phyloP scores from a whole-genome alignment of 1,139 yeast species.

The Geotrichum carabidarum region DNA sequence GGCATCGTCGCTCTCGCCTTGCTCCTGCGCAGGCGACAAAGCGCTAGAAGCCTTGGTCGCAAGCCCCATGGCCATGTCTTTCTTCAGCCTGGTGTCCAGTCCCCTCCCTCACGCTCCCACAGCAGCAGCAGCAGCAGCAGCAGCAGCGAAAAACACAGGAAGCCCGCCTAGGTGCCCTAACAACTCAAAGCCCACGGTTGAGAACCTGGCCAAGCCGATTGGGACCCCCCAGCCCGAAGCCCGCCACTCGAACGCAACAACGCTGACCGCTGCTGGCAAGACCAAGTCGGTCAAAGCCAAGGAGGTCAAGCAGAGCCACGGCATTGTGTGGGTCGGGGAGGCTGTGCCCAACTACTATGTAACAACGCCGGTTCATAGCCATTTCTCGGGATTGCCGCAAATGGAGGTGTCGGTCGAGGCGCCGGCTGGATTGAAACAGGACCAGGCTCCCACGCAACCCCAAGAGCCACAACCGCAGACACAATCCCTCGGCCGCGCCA shows the following conservation, averaged over 20 bases:
- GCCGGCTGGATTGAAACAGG: no score
- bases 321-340: conserved; percentile 12
- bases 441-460: not conserved
- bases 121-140: not conserved
- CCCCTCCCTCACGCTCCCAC: not conserved
- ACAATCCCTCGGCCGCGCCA: no score
- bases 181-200: not conserved
- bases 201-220: not conserved
- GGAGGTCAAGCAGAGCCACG: not conserved
- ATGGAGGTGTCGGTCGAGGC: no score
- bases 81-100: not conserved
- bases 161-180: no score
- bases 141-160: not conserved
- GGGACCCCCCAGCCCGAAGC: no score
- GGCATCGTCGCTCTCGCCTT: not conserved
- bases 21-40: not conserved
- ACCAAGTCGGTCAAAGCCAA: not conserved
- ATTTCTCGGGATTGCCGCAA: no score
- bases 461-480: not conserved
- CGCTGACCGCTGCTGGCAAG: not conserved
- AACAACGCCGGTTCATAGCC: not conserved
- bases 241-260: not conserved
- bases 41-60: not conserved
- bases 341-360: conserved; percentile 1
- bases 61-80: not conserved